Percentiles rank a stretch among this genome's conserved stretches.
Conservation (phyloP, 2,329 filamentous ascomycete species). For the Grosmannia penicillata region DNA sequence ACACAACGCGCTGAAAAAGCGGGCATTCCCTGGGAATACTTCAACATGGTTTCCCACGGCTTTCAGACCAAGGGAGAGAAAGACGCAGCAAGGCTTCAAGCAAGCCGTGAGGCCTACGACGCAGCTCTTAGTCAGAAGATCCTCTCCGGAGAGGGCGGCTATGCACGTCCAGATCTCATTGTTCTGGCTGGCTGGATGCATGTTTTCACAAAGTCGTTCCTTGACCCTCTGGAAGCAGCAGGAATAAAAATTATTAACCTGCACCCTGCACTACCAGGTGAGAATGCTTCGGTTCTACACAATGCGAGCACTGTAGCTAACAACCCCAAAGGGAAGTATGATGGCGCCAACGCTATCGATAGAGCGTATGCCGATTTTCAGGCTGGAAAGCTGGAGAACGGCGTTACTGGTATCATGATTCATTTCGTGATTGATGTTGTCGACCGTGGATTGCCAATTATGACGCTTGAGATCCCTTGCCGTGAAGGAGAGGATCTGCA, state of each 20-base stretch:
- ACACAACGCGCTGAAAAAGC: slow-evolving; percentile 27
- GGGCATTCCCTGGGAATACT: slow-evolving; percentile 60
- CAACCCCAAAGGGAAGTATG: slow-evolving; percentile 47
- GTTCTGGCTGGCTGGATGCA: slow-evolving; percentile 84
- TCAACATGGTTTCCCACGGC: slow-evolving; percentile 67
- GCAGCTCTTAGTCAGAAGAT: slow-evolving; percentile 56
- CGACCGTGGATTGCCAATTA: slow-evolving; percentile 61
- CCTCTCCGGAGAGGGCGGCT: slow-evolving; percentile 20
- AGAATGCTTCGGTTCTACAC: slow-evolving; percentile 11
- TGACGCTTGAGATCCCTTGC: slow-evolving; percentile 53
- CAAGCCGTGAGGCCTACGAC: slow-evolving; percentile 57
- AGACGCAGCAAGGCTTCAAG: slow-evolving; percentile 35
- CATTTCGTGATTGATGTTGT: slow-evolving; percentile 74
- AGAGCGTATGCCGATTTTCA: slow-evolving; percentile 62
- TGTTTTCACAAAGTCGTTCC: slow-evolving; percentile 55
- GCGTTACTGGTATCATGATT: slow-evolving; percentile 73
- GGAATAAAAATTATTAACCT: slow-evolving; percentile 65
- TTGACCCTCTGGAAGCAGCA: slow-evolving; percentile 48
- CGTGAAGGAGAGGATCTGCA: slow-evolving; percentile 48
- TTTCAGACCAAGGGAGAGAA: slow-evolving; percentile 41
- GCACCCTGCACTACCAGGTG: slow-evolving; percentile 58
- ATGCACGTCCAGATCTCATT: slow-evolving; percentile 54
- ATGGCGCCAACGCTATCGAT: slow-evolving; percentile 65
- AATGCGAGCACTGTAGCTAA: not conserved
- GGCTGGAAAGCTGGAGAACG: slow-evolving; percentile 45